phyloP scores from a whole-genome alignment of 805 yeast genomes.

The Vanderwaltozyma yarrowii region DNA sequence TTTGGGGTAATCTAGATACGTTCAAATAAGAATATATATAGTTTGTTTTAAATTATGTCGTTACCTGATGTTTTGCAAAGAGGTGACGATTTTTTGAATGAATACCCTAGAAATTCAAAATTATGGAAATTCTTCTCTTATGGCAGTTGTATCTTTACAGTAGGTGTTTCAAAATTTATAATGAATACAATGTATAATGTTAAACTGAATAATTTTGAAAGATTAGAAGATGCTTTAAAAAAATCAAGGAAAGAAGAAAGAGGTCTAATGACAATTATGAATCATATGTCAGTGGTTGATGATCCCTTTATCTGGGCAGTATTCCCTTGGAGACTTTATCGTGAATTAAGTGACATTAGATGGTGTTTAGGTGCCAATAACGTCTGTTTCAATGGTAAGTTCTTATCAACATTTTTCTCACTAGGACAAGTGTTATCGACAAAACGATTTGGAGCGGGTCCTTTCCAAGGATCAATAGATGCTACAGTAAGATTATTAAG shows the following conservation, averaged over 20 bases:
- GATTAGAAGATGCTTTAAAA: slow-evolving; percentile 53
- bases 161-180: slow-evolving; percentile 52
- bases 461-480: slow-evolving; percentile 83
- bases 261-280: slow-evolving; percentile 77
- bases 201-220: slow-evolving; percentile 48
- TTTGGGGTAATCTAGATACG: too few species aligned
- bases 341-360: slow-evolving; percentile 56
- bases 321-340: slow-evolving; percentile 60
- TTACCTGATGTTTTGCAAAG: slow-evolving; percentile 55
- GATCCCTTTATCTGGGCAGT: slow-evolving; percentile 89
- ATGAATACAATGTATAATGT: slow-evolving; percentile 57
- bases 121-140: slow-evolving; percentile 64
- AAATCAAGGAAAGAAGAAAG: slow-evolving; percentile 58
- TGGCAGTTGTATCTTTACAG: slow-evolving; percentile 56
- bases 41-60: slow-evolving; percentile 49
- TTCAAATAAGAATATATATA: too few species aligned
- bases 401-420: slow-evolving; percentile 55
- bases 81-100: slow-evolving; percentile 60
- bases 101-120: slow-evolving; percentile 47
- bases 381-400: slow-evolving; percentile 60
- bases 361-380: slow-evolving; percentile 96
- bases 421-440: slow-evolving; percentile 85
- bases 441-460: slow-evolving; percentile 83
- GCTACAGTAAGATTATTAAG: slow-evolving; percentile 73
- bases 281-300: slow-evolving; percentile 85